Evolutionary conservation across 2,329 filamentous ascomycete genomes (phyloP).

Genomic region (Botryotinia calthae): DNA sequence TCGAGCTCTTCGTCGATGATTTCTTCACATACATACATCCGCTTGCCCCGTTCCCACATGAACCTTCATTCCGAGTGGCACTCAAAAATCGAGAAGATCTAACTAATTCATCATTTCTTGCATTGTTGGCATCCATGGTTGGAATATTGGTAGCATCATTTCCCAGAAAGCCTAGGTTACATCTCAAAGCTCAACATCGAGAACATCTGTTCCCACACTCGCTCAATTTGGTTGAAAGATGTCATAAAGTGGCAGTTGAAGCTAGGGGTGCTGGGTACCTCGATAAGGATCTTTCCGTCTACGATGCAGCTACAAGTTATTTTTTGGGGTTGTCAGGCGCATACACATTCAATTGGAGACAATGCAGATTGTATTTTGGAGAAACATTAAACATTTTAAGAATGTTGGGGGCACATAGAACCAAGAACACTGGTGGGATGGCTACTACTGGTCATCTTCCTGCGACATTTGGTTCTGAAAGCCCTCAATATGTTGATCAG

Average conservation of each 20-base stretch:
- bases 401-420: conserved; percentile 63
- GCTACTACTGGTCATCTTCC: conserved; percentile 31
- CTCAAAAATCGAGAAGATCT: conserved; percentile 67
- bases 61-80: conserved; percentile 70
- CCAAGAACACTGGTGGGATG: conserved; percentile 43
- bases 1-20: conserved; percentile 71
- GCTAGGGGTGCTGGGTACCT: conserved; percentile 60
- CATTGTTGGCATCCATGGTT: conserved; percentile 72
- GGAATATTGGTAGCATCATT: conserved; percentile 72
- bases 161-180: conserved; percentile 66
- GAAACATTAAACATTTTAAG: conserved; percentile 68
- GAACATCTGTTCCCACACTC: conserved; percentile 66
- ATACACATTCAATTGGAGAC: conserved; percentile 66
- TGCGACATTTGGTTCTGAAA: conserved; percentile 29
- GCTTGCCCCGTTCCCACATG: conserved; percentile 73
- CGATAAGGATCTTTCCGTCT: conserved; percentile 55
- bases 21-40: conserved; percentile 83
- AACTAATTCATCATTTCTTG: conserved; percentile 64
- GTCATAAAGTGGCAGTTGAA: conserved; percentile 65
- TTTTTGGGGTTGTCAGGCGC: conserved; percentile 66
- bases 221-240: conserved; percentile 67
- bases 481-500: conserved; percentile 16
- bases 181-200: conserved; percentile 65
- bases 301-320: conserved; percentile 71
- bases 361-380: conserved; percentile 68